These are phyloP conservation scores for Sicyos baderoa DNA, from an alignment of 306 rosid species.

Conservation along the genomic window DNA sequence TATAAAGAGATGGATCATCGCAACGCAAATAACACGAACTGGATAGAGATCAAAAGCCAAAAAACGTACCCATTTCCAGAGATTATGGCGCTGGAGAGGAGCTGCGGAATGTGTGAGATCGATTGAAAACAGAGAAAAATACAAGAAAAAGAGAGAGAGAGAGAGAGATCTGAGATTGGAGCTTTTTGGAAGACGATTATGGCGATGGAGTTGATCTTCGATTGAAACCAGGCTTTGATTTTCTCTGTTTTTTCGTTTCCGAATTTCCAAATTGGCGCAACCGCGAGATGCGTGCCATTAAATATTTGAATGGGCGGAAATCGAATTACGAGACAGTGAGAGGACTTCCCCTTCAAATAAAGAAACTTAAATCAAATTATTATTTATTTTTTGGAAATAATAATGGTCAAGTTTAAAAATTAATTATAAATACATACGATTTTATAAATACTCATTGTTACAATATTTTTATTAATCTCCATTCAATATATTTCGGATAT, in stretches of 20 bases:
- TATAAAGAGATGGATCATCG: not conserved
- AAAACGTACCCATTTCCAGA: conserved; percentile 14
- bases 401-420: no score
- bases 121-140: conserved; percentile 21
- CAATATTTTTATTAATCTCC: no score
- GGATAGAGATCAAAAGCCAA: not conserved
- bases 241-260: conserved; percentile 19
- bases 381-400: no score
- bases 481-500: no score
- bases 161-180: conserved; percentile 26
- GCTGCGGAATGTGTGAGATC: conserved; percentile 20
- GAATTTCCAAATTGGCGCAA: conserved; percentile 13
- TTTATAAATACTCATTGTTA: no score
- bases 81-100: conserved; percentile 18
- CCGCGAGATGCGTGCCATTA: not conserved
- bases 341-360: not conserved
- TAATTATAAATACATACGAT: no score
- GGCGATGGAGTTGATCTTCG: conserved; percentile 22
- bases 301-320: conserved; percentile 8
- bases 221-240: conserved; percentile 30
- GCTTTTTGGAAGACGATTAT: conserved; percentile 9
- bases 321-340: not conserved
- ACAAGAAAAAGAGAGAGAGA: no score
- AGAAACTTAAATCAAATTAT: not conserved
- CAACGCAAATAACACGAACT: not conserved